phyloP scores from a whole-genome alignment of 2,329 filamentous ascomycete species.

The Grosmannia penicillata region DNA sequence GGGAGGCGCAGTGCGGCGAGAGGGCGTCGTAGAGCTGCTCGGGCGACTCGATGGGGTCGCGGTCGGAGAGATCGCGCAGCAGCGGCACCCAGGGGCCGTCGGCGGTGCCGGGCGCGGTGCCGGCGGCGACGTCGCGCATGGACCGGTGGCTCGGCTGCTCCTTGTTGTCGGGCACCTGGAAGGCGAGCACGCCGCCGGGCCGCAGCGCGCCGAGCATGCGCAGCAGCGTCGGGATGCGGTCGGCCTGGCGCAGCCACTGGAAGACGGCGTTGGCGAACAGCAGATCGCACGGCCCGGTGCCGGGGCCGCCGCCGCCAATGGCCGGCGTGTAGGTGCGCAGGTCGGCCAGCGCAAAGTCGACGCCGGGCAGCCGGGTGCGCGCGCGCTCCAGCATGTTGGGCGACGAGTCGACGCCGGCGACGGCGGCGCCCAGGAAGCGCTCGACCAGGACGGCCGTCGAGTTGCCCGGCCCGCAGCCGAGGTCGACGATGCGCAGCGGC shows the following conservation, averaged over 20 bases:
- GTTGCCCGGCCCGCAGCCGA: slow-evolving; percentile 47
- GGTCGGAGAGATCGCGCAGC: slow-evolving; percentile 12
- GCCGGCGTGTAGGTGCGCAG: slow-evolving; percentile 15
- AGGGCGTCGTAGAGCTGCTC: slow-evolving; percentile 33
- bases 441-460: slow-evolving; percentile 32
- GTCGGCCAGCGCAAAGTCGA: slow-evolving; percentile 31
- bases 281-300: slow-evolving; percentile 21
- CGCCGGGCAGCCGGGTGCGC: slow-evolving; percentile 19
- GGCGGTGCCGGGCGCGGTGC: slow-evolving; percentile 6
- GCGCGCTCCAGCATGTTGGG: slow-evolving; percentile 40
- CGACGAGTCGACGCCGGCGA: slow-evolving; percentile 39
- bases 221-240: slow-evolving; percentile 29
- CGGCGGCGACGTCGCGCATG: slow-evolving; percentile 31
- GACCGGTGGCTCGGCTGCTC: slow-evolving; percentile 29
- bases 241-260: slow-evolving; percentile 34
- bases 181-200: slow-evolving; percentile 33
- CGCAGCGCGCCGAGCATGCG: slow-evolving; percentile 24
- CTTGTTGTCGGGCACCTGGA: slow-evolving; percentile 36
- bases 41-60: slow-evolving; percentile 32
- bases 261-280: slow-evolving; percentile 43
- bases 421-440: slow-evolving; percentile 28
- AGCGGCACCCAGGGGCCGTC: slow-evolving; percentile 11
- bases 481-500: slow-evolving; percentile 34
- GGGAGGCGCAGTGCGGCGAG: slow-evolving; percentile 21
- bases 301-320: slow-evolving; percentile 20